Conservation (phyloP, 2,329 filamentous ascomycete genomes). For the Colletotrichum sp. region DNA sequence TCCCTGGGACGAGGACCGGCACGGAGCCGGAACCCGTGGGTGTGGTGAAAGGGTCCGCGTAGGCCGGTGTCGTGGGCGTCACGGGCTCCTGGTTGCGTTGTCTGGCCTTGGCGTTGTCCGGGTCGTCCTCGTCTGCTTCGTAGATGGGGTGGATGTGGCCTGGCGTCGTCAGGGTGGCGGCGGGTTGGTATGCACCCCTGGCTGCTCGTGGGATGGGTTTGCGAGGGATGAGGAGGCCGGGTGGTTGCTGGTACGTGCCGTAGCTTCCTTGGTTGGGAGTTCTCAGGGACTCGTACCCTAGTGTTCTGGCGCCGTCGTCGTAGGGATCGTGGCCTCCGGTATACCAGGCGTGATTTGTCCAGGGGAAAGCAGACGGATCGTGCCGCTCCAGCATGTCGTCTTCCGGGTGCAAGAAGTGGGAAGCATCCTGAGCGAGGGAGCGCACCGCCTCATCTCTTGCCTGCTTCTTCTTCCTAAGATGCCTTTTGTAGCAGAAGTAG, state of each 20-base stretch:
- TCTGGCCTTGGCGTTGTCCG: conserved; percentile 25
- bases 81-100: conserved; percentile 24
- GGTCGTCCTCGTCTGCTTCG: conserved; percentile 62
- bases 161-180: conserved; percentile 22
- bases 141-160: conserved; percentile 63
- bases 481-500: conserved; percentile 55
- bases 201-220: conserved; percentile 33
- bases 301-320: conserved; percentile 39
- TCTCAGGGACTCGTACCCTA: conserved; percentile 58
- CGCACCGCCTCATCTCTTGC: conserved; percentile 51
- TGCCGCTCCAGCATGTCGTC: conserved; percentile 54
- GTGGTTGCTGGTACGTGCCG: conserved; percentile 17
- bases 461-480: conserved; percentile 30
- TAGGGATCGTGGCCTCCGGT: conserved; percentile 50
- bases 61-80: conserved; percentile 40
- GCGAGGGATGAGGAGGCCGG: conserved; percentile 31
- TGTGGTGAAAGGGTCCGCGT: conserved; percentile 57
- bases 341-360: conserved; percentile 46
- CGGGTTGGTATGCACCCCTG: conserved; percentile 24
- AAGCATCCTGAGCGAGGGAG: conserved; percentile 54
- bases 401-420: conserved; percentile 44
- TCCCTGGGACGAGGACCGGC: conserved; percentile 31
- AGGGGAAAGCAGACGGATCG: conserved; percentile 33
- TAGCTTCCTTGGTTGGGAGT: conserved; percentile 27
- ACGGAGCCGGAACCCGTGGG: conserved; percentile 32